Evolutionary conservation across 139 green algal genomes (phyloP).

Genomic region (Chlorella sp.): DNA sequence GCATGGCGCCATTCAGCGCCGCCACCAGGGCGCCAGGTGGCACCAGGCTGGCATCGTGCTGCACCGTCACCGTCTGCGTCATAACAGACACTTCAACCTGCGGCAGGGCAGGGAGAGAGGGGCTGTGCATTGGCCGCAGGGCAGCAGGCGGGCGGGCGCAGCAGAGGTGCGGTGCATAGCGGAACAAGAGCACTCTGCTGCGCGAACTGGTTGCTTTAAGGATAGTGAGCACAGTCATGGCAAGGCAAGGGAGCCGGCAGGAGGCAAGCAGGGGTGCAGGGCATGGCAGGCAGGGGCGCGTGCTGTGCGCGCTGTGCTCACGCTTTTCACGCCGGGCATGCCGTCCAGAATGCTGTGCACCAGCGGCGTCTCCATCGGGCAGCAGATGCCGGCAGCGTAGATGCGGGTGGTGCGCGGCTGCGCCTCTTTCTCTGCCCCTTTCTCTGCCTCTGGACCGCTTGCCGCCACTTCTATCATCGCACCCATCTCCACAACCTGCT

Average conservation of each 20-base stretch:
- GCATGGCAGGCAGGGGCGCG: neutral
- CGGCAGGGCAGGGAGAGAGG: neutral
- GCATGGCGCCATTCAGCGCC: slow-evolving; percentile 68
- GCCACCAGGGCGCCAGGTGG: slow-evolving; percentile 61
- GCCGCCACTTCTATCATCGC: neutral
- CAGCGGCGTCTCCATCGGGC: slow-evolving; percentile 59
- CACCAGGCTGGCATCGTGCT: slow-evolving; percentile 49
- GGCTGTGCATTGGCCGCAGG: neutral
- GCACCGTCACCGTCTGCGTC: slow-evolving; percentile 68
- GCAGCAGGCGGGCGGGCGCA: neutral
- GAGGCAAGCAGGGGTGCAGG: neutral
- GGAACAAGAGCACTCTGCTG: neutral
- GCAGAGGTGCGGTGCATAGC: neutral
- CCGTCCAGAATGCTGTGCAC: slow-evolving; percentile 62
- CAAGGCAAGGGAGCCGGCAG: neutral
- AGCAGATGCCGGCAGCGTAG: slow-evolving; percentile 74
- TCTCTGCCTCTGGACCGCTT: neutral
- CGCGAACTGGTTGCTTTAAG: neutral
- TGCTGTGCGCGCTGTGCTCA: slow-evolving; percentile 41
- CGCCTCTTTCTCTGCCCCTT: neutral
- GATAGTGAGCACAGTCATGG: neutral
- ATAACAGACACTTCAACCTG: slow-evolving; percentile 67
- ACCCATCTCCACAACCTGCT: neutral
- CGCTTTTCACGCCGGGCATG: slow-evolving; percentile 61
- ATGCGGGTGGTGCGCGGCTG: slow-evolving; percentile 43